Conservation (phyloP, 805 yeast species). For the Yarrowia hollandica region DNA sequence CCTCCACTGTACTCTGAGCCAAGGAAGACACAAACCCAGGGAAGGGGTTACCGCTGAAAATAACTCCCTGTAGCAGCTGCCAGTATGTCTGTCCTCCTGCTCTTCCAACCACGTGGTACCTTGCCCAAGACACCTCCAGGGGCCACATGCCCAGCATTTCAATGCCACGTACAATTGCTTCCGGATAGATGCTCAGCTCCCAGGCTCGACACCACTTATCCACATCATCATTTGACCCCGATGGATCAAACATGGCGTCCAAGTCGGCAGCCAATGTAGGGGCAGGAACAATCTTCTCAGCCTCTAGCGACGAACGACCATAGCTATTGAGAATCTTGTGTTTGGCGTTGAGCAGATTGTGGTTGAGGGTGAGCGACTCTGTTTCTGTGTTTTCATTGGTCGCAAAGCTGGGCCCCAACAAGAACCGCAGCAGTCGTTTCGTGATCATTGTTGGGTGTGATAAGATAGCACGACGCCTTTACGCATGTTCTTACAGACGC, state of each 20-base stretch:
- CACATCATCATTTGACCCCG: background rate
- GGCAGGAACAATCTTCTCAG: background rate
- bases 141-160: conserved; percentile 27
- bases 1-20: conserved; percentile 14
- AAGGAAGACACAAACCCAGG: conserved; percentile 13
- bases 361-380: conserved; percentile 8
- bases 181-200: conserved; percentile 11
- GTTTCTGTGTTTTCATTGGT: conserved; percentile 14
- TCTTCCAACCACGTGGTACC: conserved; percentile 1
- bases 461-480: too few species aligned
- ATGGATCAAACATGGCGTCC: background rate
- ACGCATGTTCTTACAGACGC: too few species aligned
- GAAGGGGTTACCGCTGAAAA: background rate
- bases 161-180: background rate
- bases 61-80: background rate
- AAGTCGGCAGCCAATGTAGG: background rate
- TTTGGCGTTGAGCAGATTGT: conserved; percentile 16
- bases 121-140: conserved; percentile 20
- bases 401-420: conserved; percentile 8
- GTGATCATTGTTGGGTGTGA: conserved; percentile 15
- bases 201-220: conserved; percentile 8
- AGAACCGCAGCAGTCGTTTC: conserved; percentile 13
- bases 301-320: conserved; percentile 14
- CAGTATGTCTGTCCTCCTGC: conserved; percentile 17
- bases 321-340: conserved; percentile 22